Evolutionary conservation across 2,329 filamentous ascomycete genomes (phyloP).

Genomic region (Graphiopsis chlorocephala): DNA sequence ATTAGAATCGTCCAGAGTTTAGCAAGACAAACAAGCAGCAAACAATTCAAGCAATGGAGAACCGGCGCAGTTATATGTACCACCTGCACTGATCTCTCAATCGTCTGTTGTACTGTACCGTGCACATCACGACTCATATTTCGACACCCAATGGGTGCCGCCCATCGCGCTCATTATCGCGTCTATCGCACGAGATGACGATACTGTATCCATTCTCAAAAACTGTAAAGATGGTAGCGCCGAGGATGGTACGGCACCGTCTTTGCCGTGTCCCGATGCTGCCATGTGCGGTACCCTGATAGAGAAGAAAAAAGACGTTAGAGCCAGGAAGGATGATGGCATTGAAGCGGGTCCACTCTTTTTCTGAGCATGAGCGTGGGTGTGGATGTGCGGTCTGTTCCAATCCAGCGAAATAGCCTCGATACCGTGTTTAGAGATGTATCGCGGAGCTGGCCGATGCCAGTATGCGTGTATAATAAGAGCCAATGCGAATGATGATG

Average conservation of each 20-base stretch:
- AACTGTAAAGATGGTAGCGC: not conserved
- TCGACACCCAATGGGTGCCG: not conserved
- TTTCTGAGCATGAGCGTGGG: too few species aligned
- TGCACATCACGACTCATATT: not conserved
- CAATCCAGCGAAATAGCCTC: not conserved
- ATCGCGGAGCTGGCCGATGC: not conserved
- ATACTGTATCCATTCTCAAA: not conserved
- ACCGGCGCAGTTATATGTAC: not conserved
- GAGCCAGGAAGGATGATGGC: not conserved
- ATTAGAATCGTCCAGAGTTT: not conserved
- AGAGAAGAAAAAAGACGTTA: constrained; percentile 10
- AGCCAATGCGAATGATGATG: not conserved
- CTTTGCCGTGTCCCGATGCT: not conserved
- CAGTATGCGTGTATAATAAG: not conserved
- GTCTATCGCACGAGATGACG: constrained; percentile 3
- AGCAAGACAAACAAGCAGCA: not conserved
- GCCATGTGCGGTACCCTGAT: not conserved
- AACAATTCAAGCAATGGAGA: not conserved
- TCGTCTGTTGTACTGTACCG: not conserved
- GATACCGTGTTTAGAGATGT: not conserved
- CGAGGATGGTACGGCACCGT: not conserved
- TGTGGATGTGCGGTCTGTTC: not conserved
- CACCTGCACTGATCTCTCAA: not conserved
- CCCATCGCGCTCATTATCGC: not conserved
- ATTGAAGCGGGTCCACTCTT: not conserved